Evolutionary conservation across 179 eudicot genomes (phyloP).

Genomic region (Beta lomatogona): DNA sequence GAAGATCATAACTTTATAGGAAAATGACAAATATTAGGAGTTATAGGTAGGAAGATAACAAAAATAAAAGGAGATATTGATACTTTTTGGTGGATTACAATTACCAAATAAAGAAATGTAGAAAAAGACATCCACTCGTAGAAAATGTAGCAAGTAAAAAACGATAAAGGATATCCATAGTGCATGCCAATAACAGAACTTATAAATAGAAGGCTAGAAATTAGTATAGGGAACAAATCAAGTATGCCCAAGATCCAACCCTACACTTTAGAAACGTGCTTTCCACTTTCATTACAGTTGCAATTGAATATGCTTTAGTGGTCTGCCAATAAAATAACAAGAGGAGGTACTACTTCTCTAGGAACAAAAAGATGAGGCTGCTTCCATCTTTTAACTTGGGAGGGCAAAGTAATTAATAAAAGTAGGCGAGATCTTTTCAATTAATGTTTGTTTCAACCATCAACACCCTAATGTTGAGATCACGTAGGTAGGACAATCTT

Average conservation of each 20-base stretch:
- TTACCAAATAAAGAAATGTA: too few species aligned
- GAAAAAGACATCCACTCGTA: too few species aligned
- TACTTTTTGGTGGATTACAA: too few species aligned
- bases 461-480: conserved; percentile 11
- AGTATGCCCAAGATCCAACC: background rate
- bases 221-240: background rate
- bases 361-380: background rate
- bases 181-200: too few species aligned
- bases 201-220: background rate
- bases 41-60: too few species aligned
- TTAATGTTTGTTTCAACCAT: background rate
- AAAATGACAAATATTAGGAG: too few species aligned
- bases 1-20: too few species aligned
- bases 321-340: conserved; percentile 11
- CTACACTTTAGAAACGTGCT: background rate
- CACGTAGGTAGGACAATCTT: conserved; percentile 11
- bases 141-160: too few species aligned
- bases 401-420: too few species aligned
- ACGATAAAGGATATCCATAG: too few species aligned
- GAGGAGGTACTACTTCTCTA: background rate
- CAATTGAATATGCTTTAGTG: conserved; percentile 18
- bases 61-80: too few species aligned
- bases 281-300: background rate
- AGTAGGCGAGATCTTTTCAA: too few species aligned
- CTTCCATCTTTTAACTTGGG: background rate